phyloP scores from a whole-genome alignment of 208 protist species.

The Crithidia brevicula region DNA sequence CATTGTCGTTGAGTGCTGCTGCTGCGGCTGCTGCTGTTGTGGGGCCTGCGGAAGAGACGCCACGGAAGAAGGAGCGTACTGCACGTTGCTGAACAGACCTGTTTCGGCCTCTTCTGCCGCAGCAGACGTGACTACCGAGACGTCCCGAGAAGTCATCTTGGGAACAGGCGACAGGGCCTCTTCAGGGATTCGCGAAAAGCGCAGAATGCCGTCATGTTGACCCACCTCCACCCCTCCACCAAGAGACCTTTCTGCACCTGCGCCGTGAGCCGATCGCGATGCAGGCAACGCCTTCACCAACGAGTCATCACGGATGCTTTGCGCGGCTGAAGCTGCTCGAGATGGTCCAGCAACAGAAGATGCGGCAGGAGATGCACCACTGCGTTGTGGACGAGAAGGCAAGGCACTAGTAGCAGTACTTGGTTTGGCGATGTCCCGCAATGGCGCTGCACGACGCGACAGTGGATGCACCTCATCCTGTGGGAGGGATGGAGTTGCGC shows the following conservation, averaged over 20 bases:
- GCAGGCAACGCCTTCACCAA: too few relatives aligned
- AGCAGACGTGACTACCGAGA: background rate
- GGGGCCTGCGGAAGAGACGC: background rate
- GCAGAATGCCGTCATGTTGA: conserved; percentile 13
- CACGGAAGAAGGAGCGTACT: conserved; percentile 1
- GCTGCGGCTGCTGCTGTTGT: background rate
- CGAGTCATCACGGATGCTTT: background rate
- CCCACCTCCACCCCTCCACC: too few relatives aligned
- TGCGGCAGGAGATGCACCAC: background rate
- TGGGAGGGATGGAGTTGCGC: background rate
- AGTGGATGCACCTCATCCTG: background rate
- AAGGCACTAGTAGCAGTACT: background rate
- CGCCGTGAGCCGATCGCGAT: too few relatives aligned
- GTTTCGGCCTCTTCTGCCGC: background rate
- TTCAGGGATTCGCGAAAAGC: conserved; percentile 2
- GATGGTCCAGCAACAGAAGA: too few relatives aligned
- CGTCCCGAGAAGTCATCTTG: background rate
- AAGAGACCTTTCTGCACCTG: too few relatives aligned
- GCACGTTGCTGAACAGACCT: background rate
- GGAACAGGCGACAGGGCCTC: background rate
- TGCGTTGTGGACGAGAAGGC: conserved; percentile 4
- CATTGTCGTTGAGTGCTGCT: too few relatives aligned
- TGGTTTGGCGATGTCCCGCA: background rate
- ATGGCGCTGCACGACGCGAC: background rate
- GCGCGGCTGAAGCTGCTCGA: too few relatives aligned